Evolutionary conservation across 1,139 yeast genomes (phyloP).

Genomic region (Saccharomycopsis hybrid): DNA sequence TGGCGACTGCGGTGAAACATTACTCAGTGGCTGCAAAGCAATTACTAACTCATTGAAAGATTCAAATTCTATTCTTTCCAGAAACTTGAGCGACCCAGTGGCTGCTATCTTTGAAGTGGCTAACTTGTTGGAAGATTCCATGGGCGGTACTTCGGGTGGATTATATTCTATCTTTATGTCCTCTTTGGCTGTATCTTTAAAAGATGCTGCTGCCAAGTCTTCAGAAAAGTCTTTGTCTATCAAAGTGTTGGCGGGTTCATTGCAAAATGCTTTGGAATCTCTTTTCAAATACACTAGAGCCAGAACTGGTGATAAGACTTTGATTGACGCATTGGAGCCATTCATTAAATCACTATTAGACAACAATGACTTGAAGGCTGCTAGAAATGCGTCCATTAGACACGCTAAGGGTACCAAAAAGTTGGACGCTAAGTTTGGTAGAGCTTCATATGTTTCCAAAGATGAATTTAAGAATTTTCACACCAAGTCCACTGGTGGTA

Average conservation of each 20-base stretch:
- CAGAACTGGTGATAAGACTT: slow-evolving; percentile 81
- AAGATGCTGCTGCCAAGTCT: not conserved
- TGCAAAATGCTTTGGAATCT: slow-evolving; percentile 49
- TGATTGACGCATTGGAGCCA: slow-evolving; percentile 84
- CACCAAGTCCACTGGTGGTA: not conserved
- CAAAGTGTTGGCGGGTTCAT: slow-evolving; percentile 36
- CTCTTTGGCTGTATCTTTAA: slow-evolving; percentile 35
- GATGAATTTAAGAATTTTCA: slow-evolving; percentile 41
- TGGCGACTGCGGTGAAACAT: slow-evolving; percentile 94
- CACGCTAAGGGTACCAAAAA: slow-evolving; percentile 75
- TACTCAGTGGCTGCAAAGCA: slow-evolving; percentile 76
- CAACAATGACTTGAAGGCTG: slow-evolving; percentile 46
- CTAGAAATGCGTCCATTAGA: slow-evolving; percentile 59
- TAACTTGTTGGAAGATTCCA: slow-evolving; percentile 73
- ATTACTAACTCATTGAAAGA: slow-evolving; percentile 48
- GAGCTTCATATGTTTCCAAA: slow-evolving; percentile 77
- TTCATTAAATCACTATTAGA: slow-evolving; percentile 59
- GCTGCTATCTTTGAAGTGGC: slow-evolving; percentile 40
- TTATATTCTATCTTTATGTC: slow-evolving; percentile 77
- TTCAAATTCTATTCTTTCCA: slow-evolving; percentile 43
- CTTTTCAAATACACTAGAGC: slow-evolving; percentile 82
- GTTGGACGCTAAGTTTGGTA: slow-evolving; percentile 80
- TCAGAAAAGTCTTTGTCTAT: slow-evolving; percentile 31
- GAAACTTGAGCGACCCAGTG: slow-evolving; percentile 37
- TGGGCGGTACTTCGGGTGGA: slow-evolving; percentile 98